Base-by-base conservation (phyloP, 1,139 yeast species). In the Debaryomyces psychrophilus region DNA sequence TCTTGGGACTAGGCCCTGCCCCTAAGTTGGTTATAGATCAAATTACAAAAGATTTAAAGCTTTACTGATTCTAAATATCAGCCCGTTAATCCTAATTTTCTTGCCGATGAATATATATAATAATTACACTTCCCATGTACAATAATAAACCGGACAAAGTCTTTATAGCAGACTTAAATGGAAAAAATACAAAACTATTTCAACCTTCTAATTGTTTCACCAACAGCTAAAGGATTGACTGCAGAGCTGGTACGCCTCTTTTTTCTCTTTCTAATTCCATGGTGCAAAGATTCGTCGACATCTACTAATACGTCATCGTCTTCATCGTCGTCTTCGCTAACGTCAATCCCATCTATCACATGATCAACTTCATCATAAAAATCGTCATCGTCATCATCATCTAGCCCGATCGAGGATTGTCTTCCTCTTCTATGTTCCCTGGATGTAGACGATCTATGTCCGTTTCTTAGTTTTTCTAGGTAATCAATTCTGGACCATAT, bases 1-100 rank as follows among this genome's bases (percentile, higher is more conserved):
- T 95, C 0, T 70, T 93, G 25, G 99, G 98, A 0, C 65, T 93
- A 27, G 99, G 99, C 0, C 99, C 99, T 1, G 99, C 97, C 11
- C 98, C 98, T n/a, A 88, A 87, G 57, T 61, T 78, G 0, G 82
- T 85, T 0, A 66, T 93, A 48, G 97, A 93, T 62, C 81, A 85
- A 59, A 83, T 93, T 44, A 90, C 98, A 0, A 85, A 89, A 8
- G 83, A 77, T 28, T 73, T 93, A 58, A 88, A 87, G 62, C 71
- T 93, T 50, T 90, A 87, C 60, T 92, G 67, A 65, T 17, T 38
- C n/a, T 17, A 20, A 8, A 9, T 20, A 17, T 8, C 8, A 14
- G n/a, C 7, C 4, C 17, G n/a, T 20, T 26, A 17, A 12, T 17
- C 14, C 8, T 37, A 37, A 26, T 18, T 34, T 34, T 34, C 14